phyloP scores from a whole-genome alignment of 257 asterid species.

The Jacaranda mimosifolia region DNA sequence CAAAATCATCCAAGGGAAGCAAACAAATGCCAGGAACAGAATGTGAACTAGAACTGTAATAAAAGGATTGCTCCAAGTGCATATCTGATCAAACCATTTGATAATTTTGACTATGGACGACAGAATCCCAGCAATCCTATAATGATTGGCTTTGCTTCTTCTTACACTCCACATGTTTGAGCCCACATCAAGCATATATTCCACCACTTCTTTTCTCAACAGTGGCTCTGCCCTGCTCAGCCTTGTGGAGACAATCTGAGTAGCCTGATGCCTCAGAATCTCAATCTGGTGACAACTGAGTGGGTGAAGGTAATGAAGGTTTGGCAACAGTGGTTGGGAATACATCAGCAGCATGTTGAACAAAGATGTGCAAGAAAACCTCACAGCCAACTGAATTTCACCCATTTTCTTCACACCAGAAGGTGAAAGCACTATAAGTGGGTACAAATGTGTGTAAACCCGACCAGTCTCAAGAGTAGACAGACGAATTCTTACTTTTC shows the following conservation, averaged over 20 bases:
- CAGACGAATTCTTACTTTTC: constrained; percentile 80
- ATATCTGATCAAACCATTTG: constrained; percentile 57
- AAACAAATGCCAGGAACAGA: constrained; percentile 55
- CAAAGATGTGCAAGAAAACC: constrained; percentile 74
- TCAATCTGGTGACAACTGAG: constrained; percentile 69
- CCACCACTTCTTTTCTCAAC: constrained; percentile 76
- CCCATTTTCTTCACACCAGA: constrained; percentile 86
- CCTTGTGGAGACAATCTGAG: constrained; percentile 73
- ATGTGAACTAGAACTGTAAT: constrained; percentile 61
- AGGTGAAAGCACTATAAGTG: constrained; percentile 70
- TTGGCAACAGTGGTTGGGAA: constrained; percentile 67
- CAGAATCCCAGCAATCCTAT: constrained; percentile 56
- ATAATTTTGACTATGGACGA: constrained; percentile 45
- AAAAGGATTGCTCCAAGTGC: constrained; percentile 70
- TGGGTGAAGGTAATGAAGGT: constrained; percentile 74
- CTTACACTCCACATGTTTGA: constrained; percentile 90
- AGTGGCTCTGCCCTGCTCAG: constrained; percentile 86
- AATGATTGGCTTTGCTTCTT: constrained; percentile 79
- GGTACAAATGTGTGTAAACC: constrained; percentile 82
- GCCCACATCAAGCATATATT: constrained; percentile 91
- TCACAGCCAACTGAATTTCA: constrained; percentile 82
- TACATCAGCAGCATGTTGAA: constrained; percentile 64
- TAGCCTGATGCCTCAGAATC: constrained; percentile 75
- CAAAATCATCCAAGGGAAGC: constrained; percentile 66
- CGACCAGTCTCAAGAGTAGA: constrained; percentile 79